Conservation (phyloP, 805 yeast genomes). For the Lipomyces lipofer region DNA sequence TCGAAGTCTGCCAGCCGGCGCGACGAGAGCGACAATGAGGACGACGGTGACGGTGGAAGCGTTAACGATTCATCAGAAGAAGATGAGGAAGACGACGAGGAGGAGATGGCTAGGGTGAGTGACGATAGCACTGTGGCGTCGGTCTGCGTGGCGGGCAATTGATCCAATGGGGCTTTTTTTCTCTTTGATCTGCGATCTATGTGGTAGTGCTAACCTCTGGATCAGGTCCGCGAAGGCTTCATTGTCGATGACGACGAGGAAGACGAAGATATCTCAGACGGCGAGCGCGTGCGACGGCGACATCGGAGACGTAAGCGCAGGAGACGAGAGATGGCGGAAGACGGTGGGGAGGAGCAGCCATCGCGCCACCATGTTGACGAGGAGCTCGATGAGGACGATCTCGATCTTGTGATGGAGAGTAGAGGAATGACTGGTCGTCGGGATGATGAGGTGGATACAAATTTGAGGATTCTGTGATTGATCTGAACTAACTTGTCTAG, state of each 20-base stretch:
- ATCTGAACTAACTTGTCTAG: constrained; percentile 6
- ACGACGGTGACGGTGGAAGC: constrained; percentile 48
- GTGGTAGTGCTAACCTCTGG: too few relatives aligned
- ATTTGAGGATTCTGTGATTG: background rate
- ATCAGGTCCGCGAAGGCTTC: constrained; percentile 77
- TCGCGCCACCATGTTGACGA: constrained; percentile 46
- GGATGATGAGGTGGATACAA: background rate
- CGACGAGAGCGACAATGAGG: constrained; percentile 45
- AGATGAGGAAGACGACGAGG: constrained; percentile 91
- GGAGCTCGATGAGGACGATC: constrained; percentile 89
- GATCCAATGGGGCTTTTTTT: too few relatives aligned
- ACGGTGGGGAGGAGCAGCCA: constrained; percentile 23
- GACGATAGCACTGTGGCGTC: too few relatives aligned
- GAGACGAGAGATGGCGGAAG: constrained; percentile 33
- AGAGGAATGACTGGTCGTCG: constrained; percentile 59
- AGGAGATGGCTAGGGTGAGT: constrained; percentile 67
- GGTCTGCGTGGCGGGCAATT: too few relatives aligned
- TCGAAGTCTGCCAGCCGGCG: constrained; percentile 16
- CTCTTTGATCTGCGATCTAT: too few relatives aligned
- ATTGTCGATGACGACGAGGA: constrained; percentile 90
- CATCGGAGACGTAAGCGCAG: constrained; percentile 30
- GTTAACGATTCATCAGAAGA: constrained; percentile 79
- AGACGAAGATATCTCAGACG: constrained; percentile 52
- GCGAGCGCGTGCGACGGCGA: constrained; percentile 32
- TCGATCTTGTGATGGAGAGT: constrained; percentile 87